Percentiles rank a stretch among this genome's conserved stretches.
These are phyloP conservation scores for Linum lewisii DNA, from an alignment of 345 rosid species.

Conservation along the genomic window DNA sequence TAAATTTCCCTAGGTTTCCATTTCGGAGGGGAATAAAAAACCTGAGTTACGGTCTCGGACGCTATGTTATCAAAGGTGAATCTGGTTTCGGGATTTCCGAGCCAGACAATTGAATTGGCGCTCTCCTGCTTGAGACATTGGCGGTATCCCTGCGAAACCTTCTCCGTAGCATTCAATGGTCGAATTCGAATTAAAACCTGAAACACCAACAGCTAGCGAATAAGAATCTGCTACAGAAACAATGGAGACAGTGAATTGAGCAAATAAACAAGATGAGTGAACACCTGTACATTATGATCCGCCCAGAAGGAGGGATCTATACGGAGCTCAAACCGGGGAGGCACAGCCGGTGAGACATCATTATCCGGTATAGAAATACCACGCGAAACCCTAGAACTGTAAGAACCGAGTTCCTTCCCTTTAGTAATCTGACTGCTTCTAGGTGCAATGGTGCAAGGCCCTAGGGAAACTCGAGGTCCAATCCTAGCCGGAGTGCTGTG, in stretches of 20 bases:
- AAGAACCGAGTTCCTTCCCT: slow-evolving; percentile 38
- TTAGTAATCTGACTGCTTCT: slow-evolving; percentile 26
- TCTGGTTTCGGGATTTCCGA: slow-evolving; percentile 86
- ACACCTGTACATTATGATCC: slow-evolving; percentile 90
- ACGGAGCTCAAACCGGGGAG: slow-evolving; percentile 60
- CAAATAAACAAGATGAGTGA: not conserved
- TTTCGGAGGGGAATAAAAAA: slow-evolving; percentile 10
- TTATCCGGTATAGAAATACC: slow-evolving; percentile 32
- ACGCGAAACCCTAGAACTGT: slow-evolving; percentile 40
- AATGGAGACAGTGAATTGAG: not conserved
- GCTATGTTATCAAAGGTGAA: slow-evolving; percentile 91
- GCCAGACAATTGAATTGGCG: slow-evolving; percentile 62
- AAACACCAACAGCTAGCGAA: not conserved
- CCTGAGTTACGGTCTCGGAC: slow-evolving; percentile 79
- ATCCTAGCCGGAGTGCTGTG: slow-evolving; percentile 69
- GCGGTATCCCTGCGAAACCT: slow-evolving; percentile 50
- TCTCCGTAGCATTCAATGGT: slow-evolving; percentile 58
- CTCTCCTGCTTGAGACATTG: slow-evolving; percentile 77
- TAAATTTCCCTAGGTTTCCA: not conserved
- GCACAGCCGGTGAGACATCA: slow-evolving; percentile 27
- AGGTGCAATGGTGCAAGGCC: slow-evolving; percentile 23
- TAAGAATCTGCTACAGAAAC: not conserved
- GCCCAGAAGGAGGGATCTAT: slow-evolving; percentile 73
- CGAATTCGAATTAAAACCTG: slow-evolving; percentile 86
- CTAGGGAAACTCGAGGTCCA: slow-evolving; percentile 42